phyloP scores from a whole-genome alignment of 2,329 filamentous ascomycete genomes.

The Colletotrichum coccodes region DNA sequence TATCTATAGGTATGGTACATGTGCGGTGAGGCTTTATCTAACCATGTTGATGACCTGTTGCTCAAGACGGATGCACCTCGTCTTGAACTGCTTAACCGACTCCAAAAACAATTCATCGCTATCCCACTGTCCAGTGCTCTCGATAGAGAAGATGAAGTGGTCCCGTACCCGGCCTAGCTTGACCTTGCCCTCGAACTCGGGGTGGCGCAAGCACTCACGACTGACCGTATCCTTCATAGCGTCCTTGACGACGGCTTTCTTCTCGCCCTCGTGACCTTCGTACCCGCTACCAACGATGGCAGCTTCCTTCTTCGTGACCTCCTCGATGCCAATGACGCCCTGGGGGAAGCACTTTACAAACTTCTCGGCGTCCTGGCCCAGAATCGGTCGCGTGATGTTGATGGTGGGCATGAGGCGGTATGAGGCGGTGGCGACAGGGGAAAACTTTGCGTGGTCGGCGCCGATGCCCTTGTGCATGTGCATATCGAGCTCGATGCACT shows the following conservation, averaged over 20 bases:
- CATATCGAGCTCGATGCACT: conserved; percentile 86
- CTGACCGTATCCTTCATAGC: conserved; percentile 96
- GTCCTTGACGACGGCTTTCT: conserved; percentile 88
- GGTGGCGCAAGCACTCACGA: conserved; percentile 89
- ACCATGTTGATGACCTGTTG: conserved; percentile 75
- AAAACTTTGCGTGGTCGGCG: conserved; percentile 96
- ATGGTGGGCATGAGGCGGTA: conserved; percentile 94
- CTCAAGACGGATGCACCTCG: conserved; percentile 82
- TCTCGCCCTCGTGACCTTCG: conserved; percentile 79
- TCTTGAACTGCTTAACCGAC: conserved; percentile 84
- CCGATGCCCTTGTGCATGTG: conserved; percentile 97
- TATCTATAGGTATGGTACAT: conserved; percentile 34
- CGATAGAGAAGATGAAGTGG: conserved; percentile 97
- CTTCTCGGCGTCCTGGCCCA: conserved; percentile 87
- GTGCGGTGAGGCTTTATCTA: conserved; percentile 47
- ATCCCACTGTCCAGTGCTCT: conserved; percentile 95
- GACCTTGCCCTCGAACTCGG: conserved; percentile 95
- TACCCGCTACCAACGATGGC: conserved; percentile 70
- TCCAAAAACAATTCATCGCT: conserved; percentile 95
- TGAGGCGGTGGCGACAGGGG: conserved; percentile 91
- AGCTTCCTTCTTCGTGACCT: conserved; percentile 75
- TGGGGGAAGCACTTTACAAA: conserved; percentile 89
- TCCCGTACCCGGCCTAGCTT: conserved; percentile 90
- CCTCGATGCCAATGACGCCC: conserved; percentile 86
- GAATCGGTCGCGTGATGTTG: conserved; percentile 82